These are phyloP conservation scores for Botryobasidium botryosum DNA, from an alignment of 768 basidiomycete species.

Conservation along the genomic window DNA sequence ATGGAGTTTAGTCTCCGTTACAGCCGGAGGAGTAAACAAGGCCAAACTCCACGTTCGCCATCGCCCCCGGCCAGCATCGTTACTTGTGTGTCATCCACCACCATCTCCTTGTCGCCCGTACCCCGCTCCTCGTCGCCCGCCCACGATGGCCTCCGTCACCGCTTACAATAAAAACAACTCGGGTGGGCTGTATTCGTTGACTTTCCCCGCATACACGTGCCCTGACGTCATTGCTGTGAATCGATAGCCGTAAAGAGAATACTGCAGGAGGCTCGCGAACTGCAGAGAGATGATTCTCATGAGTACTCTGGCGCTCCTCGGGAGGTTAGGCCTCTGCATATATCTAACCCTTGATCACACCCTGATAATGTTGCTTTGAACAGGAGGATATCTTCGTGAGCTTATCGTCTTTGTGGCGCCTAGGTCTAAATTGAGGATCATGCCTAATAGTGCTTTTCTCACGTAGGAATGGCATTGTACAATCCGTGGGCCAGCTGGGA, in stretches of 20 bases:
- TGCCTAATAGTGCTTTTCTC: slow-evolving; percentile 9
- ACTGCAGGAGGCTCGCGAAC: slow-evolving; percentile 87
- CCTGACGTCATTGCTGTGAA: background rate
- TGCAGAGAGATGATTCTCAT: slow-evolving; percentile 65
- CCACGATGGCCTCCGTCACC: slow-evolving; percentile 18
- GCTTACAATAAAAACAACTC: slow-evolving; percentile 83
- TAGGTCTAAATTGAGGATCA: background rate
- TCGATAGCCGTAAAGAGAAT: slow-evolving; percentile 79
- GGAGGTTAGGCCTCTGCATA: slow-evolving; percentile 47
- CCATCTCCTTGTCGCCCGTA: too few species aligned
- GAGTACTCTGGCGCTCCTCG: slow-evolving; percentile 71
- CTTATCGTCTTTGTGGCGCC: slow-evolving; percentile 9
- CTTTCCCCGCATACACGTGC: background rate
- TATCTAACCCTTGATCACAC: background rate
- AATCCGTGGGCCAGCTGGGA: slow-evolving; percentile 71
- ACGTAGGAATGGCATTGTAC: slow-evolving; percentile 95
- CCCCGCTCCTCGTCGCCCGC: background rate
- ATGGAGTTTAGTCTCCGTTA: too few species aligned
- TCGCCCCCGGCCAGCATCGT: slow-evolving; percentile 1
- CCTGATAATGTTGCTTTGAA: slow-evolving; percentile 9
- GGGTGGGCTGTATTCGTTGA: slow-evolving; percentile 26
- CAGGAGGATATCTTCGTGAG: slow-evolving; percentile 83
- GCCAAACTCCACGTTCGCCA: slow-evolving; percentile 3
- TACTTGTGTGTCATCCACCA: background rate
- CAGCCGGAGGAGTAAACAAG: background rate